phyloP scores from a whole-genome alignment of 2,329 filamentous ascomycete genomes.

The Penicillium sp. region DNA sequence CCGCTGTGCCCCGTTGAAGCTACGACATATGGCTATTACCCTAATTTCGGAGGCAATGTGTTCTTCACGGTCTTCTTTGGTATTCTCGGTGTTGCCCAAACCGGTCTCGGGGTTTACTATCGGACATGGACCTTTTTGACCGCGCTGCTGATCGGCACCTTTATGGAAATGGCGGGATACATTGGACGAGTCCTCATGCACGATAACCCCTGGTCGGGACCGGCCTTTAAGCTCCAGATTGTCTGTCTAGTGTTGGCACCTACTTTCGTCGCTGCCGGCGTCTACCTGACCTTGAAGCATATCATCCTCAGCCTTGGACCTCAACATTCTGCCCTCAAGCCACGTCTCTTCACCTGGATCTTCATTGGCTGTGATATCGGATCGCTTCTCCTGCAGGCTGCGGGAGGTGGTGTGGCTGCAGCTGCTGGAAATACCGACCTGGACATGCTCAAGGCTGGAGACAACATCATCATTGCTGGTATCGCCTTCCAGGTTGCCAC shows the following conservation, averaged over 20 bases:
- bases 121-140: conserved; percentile 59
- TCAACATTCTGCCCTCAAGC: conserved; percentile 50
- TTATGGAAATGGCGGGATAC: conserved; percentile 59
- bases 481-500: conserved; percentile 60
- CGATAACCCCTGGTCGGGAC: conserved; percentile 52
- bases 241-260: conserved; percentile 59
- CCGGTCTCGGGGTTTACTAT: conserved; percentile 52
- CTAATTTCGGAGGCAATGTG: conserved; percentile 53
- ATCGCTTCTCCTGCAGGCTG: conserved; percentile 61
- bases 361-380: conserved; percentile 63
- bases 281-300: conserved; percentile 60
- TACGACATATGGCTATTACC: conserved; percentile 58
- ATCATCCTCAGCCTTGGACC: conserved; percentile 59
- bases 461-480: conserved; percentile 61
- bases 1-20: conserved; percentile 47
- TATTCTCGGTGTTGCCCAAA: conserved; percentile 50
- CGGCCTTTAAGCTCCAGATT: conserved; percentile 57
- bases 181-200: conserved; percentile 56
- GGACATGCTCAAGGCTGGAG: conserved; percentile 49
- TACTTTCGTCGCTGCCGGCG: conserved; percentile 57
- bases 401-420: conserved; percentile 60
- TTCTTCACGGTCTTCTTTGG: conserved; percentile 57
- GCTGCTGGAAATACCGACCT: conserved; percentile 44
- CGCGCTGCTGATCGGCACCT: conserved; percentile 51
- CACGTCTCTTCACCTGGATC: conserved; percentile 58